A percentile compares a stretch with the other conserved stretches of the same genome.
Evolutionary conservation across 2,329 filamentous ascomycete species (phyloP).

Genomic region (Cladophialophora carrionii): DNA sequence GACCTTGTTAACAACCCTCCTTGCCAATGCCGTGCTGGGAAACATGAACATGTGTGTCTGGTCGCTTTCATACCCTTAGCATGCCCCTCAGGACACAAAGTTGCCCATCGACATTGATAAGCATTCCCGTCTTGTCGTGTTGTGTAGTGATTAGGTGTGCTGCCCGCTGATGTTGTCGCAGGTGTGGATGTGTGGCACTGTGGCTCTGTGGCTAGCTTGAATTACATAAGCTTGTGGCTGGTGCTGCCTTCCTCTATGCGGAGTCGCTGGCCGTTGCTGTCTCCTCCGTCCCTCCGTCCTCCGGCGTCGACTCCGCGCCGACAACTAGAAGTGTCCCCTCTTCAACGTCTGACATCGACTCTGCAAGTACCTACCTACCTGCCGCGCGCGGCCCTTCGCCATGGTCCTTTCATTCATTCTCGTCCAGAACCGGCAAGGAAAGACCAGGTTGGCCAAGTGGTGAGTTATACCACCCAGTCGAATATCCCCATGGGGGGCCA

Average conservation of each 20-base stretch:
- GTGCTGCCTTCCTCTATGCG: not conserved
- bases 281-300: not conserved
- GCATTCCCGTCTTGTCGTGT: not conserved
- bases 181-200: not conserved
- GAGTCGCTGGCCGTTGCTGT: not conserved
- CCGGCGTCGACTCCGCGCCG: not conserved
- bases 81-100: not conserved
- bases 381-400: not conserved
- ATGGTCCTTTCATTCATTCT: slow-evolving; percentile 83
- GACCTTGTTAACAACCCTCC: not conserved
- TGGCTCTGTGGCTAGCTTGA: too few species aligned
- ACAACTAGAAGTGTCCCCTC: not conserved
- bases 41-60: not conserved
- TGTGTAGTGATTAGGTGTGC: not conserved
- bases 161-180: not conserved
- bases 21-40: not conserved
- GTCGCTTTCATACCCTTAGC: not conserved
- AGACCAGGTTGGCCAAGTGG: slow-evolving; percentile 98
- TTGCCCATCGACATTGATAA: not conserved
- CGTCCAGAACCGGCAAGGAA: slow-evolving; percentile 93
- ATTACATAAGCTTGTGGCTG: too few species aligned
- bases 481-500: not conserved
- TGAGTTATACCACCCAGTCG: not conserved
- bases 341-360: not conserved
- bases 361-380: not conserved